Evolutionary conservation across 768 basidiomycete genomes (phyloP), one percentile per base, ranked within the genome.

Genomic region (Epithele typhae): DNA sequence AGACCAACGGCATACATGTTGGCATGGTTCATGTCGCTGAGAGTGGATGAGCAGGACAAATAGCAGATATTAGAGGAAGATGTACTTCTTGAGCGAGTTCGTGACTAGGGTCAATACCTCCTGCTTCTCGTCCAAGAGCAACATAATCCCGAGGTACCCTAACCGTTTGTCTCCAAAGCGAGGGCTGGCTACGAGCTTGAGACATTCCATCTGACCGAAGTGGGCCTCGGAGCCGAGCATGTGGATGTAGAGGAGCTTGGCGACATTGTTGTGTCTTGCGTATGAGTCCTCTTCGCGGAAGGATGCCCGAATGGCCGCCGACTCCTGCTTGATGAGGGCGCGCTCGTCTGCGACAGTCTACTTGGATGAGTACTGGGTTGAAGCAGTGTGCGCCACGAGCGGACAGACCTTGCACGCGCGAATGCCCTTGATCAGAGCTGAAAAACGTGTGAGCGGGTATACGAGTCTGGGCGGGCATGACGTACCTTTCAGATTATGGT

Each of bases 141-240:
- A 72, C 96, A 98, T 98, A 56, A 98, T 98, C 0, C 96, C 96
- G 25, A 99, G 72, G 60, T 98, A 99, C 0, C 96, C 96, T 14
- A 98, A 72, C 19, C 94, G 78, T 69, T 99, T 99, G 73, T 99
- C 96, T 34, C 87, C 79, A 69, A 98, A 99, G 38, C 94, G 78
- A 14, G 93, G 92, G 61, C 92, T 92, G 25, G 93, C 93, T 32
- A 96, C 93, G 37, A 93, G 82, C 64, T 92, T 93, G 57, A 93
- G 72, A 68, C 92, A 94, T 73, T 95, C 92, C 65, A 99, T 97
- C 75, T 99, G 96, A 43, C 95, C 96, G 63, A 97, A 99, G 66
- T 99, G 96, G 24, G 96, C 96, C 8, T 93, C 92, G 37, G 94
- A 97, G 46, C 96, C 96, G 32, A 96, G 84, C 93, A 99, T 97